Percentiles rank a stretch among this genome's conserved stretches.
Evolutionary conservation across 345 rosid species (phyloP).

Genomic region (Syzygium grande): DNA sequence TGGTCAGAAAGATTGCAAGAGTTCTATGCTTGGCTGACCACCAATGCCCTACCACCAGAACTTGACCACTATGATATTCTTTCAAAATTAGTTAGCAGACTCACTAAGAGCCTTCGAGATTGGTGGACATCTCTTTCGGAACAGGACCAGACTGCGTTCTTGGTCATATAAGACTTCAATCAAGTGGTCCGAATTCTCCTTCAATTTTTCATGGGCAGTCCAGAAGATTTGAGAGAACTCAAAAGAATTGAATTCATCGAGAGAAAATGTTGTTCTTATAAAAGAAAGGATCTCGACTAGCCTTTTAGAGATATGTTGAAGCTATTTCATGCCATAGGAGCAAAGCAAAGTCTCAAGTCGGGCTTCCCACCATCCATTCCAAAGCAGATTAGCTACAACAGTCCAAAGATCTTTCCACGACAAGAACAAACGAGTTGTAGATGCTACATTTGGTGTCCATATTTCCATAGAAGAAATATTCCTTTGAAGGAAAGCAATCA

Average conservation of each 20-base stretch:
- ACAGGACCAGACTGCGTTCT: not conserved
- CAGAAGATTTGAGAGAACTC: not conserved
- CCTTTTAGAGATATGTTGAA: not conserved
- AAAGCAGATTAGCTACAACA: not conserved
- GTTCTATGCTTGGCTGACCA: not conserved
- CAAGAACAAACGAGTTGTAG: too few relatives aligned
- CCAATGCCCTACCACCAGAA: not conserved
- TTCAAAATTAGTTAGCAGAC: too few relatives aligned
- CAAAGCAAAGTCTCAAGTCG: not conserved
- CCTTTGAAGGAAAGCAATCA: too few relatives aligned
- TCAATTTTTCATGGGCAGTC: not conserved
- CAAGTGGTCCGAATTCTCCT: not conserved
- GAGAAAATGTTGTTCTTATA: not conserved
- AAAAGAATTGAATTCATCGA: too few relatives aligned
- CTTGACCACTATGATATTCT: not conserved
- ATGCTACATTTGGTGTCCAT: too few relatives aligned
- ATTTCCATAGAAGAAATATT: too few relatives aligned
- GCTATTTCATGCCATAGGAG: not conserved
- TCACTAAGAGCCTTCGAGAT: not conserved
- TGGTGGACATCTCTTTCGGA: not conserved
- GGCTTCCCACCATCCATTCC: not conserved
- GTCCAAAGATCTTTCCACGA: too few relatives aligned
- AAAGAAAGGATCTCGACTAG: too few relatives aligned
- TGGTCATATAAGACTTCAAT: not conserved
- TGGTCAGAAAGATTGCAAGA: not conserved